These are phyloP conservation scores for Aspergillus homomorphus DNA, from an alignment of 495 filamentous ascomycete species.

Conservation along the genomic window DNA sequence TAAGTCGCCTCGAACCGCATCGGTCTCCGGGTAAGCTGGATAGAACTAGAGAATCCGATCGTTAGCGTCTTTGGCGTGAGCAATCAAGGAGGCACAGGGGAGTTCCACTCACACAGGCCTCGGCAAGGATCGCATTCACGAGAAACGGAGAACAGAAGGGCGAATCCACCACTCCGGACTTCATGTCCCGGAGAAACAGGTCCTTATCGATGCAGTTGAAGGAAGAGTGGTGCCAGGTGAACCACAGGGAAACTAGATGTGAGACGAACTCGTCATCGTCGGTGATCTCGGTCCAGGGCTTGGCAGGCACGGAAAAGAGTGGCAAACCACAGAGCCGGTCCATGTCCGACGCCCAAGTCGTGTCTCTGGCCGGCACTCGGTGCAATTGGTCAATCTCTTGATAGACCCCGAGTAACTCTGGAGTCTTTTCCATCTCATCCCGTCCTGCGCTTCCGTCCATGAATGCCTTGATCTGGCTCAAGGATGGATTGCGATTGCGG, in stretches of 20 bases:
- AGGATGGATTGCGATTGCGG: neutral
- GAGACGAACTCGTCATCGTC: constrained; percentile 48
- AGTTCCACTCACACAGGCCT: constrained; percentile 25
- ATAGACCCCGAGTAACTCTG: neutral
- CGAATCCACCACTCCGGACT: constrained; percentile 22
- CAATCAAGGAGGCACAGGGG: constrained; percentile 9
- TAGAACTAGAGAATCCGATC: constrained; percentile 18
- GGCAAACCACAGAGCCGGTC: constrained; percentile 26
- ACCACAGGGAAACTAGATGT: constrained; percentile 43
- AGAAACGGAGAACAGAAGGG: constrained; percentile 45
- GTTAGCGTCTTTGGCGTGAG: no score
- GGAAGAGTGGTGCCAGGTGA: constrained; percentile 44
- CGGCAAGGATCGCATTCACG: constrained; percentile 45
- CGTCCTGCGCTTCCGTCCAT: neutral
- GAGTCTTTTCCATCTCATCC: neutral
- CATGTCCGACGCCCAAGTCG: constrained; percentile 12
- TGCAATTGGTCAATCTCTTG: neutral
- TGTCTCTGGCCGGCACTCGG: neutral
- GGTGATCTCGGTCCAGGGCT: constrained; percentile 47
- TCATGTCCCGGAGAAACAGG: constrained; percentile 42
- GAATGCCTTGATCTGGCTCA: neutral
- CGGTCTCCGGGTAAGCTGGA: constrained; percentile 29
- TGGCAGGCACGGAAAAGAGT: constrained; percentile 33
- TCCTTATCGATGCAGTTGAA: constrained; percentile 42
- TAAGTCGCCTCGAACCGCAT: constrained; percentile 19